Percentiles rank a stretch among this genome's conserved stretches.
phyloP scores from a whole-genome alignment of 768 basidiomycete genomes.

The Albatrellus ellisii region DNA sequence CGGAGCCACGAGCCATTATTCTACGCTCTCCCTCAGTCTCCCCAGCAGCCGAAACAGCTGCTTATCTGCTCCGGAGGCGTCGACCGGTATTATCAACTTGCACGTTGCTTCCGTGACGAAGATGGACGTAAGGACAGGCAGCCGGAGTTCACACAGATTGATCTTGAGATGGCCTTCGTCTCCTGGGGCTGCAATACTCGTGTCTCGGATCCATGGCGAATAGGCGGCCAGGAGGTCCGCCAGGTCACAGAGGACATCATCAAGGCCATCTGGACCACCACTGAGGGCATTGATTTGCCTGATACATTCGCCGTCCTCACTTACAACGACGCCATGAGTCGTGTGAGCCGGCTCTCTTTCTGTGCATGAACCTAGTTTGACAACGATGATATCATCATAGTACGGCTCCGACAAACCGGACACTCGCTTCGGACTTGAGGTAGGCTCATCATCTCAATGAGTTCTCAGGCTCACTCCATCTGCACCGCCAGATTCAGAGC shows the following conservation, averaged over 20 bases:
- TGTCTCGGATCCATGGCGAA: constrained; percentile 46
- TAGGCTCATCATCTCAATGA: constrained; percentile 21
- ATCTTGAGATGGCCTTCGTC: constrained; percentile 93
- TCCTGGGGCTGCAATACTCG: constrained; percentile 46
- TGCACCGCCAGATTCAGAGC: background rate
- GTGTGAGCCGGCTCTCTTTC: constrained; percentile 32
- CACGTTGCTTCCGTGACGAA: constrained; percentile 92
- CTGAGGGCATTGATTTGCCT: constrained; percentile 51
- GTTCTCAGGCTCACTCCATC: background rate
- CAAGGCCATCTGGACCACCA: constrained; percentile 58
- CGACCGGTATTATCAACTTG: constrained; percentile 89
- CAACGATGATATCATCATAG: constrained; percentile 26
- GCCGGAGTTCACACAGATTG: constrained; percentile 94
- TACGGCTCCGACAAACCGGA: constrained; percentile 96
- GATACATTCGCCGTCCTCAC: constrained; percentile 69
- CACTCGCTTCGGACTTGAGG: constrained; percentile 79
- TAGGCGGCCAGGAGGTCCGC: constrained; percentile 78
- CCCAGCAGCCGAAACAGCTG: constrained; percentile 92
- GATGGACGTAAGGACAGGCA: constrained; percentile 91
- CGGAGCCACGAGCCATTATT: constrained; percentile 34
- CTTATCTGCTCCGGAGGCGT: constrained; percentile 81
- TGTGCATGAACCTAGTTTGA: constrained; percentile 7
- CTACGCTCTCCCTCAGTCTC: constrained; percentile 88
- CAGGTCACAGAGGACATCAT: constrained; percentile 66
- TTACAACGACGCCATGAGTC: constrained; percentile 83